These are phyloP conservation scores for Kwoniella newhampshirensis DNA, from an alignment of 768 basidiomycete genomes.

Conservation along the genomic window DNA sequence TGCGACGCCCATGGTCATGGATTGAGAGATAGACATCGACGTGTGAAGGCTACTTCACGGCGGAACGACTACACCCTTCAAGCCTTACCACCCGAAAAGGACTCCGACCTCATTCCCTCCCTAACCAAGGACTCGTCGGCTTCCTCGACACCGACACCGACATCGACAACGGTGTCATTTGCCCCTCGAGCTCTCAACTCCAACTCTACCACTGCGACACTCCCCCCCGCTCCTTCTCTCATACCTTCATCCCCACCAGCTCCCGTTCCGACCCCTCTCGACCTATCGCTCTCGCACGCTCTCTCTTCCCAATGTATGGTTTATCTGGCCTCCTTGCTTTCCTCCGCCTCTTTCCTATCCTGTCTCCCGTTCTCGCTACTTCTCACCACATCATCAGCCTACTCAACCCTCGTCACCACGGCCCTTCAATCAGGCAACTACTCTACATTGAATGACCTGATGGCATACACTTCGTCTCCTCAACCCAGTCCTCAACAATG, in stretches of 20 bases:
- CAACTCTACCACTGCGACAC: slow-evolving; percentile 2
- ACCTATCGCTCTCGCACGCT: slow-evolving; percentile 32
- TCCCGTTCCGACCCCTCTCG: slow-evolving; percentile 40
- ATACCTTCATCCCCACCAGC: slow-evolving; percentile 20
- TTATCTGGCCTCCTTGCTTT: slow-evolving; percentile 35
- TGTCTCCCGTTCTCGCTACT: slow-evolving; percentile 47
- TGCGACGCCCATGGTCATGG: no score
- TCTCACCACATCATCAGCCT: slow-evolving; percentile 42
- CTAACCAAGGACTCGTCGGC: no score
- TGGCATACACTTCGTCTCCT: slow-evolving; percentile 29
- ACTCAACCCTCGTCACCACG: slow-evolving; percentile 24
- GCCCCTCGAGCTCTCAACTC: neutral
- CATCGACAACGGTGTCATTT: neutral
- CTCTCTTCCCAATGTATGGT: slow-evolving; percentile 33
- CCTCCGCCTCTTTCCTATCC: slow-evolving; percentile 27
- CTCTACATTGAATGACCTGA: slow-evolving; percentile 31
- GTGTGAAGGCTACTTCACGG: no score
- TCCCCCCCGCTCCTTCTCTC: slow-evolving; percentile 29
- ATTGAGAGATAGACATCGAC: no score
- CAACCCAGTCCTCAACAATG: slow-evolving; percentile 22
- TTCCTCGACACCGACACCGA: neutral
- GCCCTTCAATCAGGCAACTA: slow-evolving; percentile 24
- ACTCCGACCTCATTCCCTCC: no score
- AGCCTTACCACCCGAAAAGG: no score
- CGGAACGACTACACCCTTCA: no score